Evolutionary conservation across 768 basidiomycete genomes (phyloP).

Genomic region (Hydnum rufescens): DNA sequence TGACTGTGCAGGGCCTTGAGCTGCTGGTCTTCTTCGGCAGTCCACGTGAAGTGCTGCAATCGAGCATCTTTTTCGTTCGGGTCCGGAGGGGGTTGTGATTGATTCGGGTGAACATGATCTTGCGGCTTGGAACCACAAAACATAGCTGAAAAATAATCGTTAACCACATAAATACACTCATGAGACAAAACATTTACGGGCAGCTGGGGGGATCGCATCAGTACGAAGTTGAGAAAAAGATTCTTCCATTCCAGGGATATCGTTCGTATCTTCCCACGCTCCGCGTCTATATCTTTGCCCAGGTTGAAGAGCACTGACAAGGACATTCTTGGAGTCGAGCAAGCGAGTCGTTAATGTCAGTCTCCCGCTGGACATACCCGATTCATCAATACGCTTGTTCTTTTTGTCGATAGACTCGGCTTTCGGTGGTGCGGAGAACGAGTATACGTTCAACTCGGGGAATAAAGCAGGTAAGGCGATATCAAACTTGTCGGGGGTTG

Average conservation of each 20-base stretch:
- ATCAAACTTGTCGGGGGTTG: slow-evolving; percentile 2
- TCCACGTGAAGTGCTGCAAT: slow-evolving; percentile 6
- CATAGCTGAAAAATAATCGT: slow-evolving; percentile 3
- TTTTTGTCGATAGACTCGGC: slow-evolving; percentile 22
- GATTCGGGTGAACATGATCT: not conserved
- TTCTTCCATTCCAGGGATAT: slow-evolving; percentile 12
- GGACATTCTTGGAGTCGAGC: slow-evolving; percentile 64
- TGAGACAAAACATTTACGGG: slow-evolving; percentile 7
- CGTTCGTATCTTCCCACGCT: slow-evolving; percentile 37
- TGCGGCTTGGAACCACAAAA: slow-evolving; percentile 1
- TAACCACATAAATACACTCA: not conserved
- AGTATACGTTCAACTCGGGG: slow-evolving; percentile 48
- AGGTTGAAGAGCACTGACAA: slow-evolving; percentile 71
- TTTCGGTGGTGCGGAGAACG: slow-evolving; percentile 23
- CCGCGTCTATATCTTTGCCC: slow-evolving; percentile 50
- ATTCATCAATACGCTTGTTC: slow-evolving; percentile 57
- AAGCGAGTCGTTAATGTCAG: slow-evolving; percentile 56
- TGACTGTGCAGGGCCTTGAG: slow-evolving; percentile 19
- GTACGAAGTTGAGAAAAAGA: slow-evolving; percentile 5
- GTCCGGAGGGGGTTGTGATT: not conserved
- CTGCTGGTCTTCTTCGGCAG: slow-evolving; percentile 20
- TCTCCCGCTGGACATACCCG: slow-evolving; percentile 37
- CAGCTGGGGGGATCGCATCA: slow-evolving; percentile 7
- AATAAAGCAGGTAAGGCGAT: slow-evolving; percentile 42
- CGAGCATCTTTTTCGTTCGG: slow-evolving; percentile 7